Percentiles rank a stretch among this genome's conserved stretches.
Evolutionary conservation across 2,329 filamentous ascomycete species (phyloP).

Genomic region (Emmonsiellopsis sp.): DNA sequence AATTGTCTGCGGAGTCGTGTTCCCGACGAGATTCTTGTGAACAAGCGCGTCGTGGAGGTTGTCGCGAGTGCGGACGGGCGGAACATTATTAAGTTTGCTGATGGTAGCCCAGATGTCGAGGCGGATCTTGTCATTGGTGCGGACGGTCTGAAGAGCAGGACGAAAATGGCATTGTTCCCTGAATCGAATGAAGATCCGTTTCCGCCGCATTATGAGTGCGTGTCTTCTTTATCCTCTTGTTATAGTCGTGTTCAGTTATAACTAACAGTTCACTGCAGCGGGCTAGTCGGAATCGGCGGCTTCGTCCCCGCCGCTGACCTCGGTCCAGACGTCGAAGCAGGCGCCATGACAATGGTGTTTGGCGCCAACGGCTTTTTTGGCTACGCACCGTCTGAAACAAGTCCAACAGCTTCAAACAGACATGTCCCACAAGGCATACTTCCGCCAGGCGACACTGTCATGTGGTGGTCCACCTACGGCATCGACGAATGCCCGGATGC

Average conservation of each 20-base stretch:
- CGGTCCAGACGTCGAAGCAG: constrained; percentile 22
- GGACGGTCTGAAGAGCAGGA: constrained; percentile 32
- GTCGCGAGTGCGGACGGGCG: constrained; percentile 16
- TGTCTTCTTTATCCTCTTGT: neutral
- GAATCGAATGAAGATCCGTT: constrained; percentile 24
- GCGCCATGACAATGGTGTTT: constrained; percentile 36
- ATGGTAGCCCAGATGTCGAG: constrained; percentile 22
- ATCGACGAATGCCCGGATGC: constrained; percentile 24
- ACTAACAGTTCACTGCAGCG: constrained; percentile 17
- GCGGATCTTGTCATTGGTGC: constrained; percentile 37
- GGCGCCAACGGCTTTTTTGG: constrained; percentile 45
- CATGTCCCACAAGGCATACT: constrained; percentile 14
- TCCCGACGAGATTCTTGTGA: constrained; percentile 24
- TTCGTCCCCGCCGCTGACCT: constrained; percentile 29
- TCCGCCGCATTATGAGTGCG: constrained; percentile 34
- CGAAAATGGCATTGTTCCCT: constrained; percentile 29
- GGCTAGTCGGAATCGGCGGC: constrained; percentile 39
- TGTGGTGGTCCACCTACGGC: constrained; percentile 41
- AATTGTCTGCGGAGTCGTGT: constrained; percentile 26
- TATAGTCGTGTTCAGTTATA: neutral
- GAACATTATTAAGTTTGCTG: constrained; percentile 25
- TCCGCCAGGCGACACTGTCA: constrained; percentile 24
- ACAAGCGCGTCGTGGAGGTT: constrained; percentile 24
- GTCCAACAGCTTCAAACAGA: constrained; percentile 12
- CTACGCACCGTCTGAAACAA: constrained; percentile 31